A percentile compares a stretch with the other conserved stretches of the same genome.
Evolutionary conservation across 2,329 filamentous ascomycete genomes (phyloP).

Genomic region (Hymenotorrendiella dingleyae): DNA sequence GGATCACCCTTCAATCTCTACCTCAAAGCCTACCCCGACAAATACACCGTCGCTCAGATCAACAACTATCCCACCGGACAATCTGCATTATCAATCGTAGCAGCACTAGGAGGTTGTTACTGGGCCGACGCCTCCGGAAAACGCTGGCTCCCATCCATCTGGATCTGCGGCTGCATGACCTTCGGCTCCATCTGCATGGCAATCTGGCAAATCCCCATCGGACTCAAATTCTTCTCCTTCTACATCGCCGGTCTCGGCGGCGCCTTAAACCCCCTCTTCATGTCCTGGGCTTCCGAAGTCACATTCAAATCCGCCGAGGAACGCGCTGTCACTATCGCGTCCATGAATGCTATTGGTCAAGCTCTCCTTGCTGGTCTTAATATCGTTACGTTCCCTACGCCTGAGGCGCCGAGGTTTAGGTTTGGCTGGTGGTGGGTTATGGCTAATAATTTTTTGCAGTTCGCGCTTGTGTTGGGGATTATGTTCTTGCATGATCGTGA

Average conservation of each 20-base stretch:
- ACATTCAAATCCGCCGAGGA: slow-evolving; percentile 31
- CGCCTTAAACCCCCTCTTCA: slow-evolving; percentile 30
- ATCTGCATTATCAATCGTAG: slow-evolving; percentile 5
- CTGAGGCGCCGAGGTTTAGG: slow-evolving; percentile 4
- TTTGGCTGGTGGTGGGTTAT: slow-evolving; percentile 12
- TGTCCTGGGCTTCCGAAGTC: slow-evolving; percentile 31
- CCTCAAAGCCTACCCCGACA: slow-evolving; percentile 8
- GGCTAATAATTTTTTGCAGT: slow-evolving; percentile 5
- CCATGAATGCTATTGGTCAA: slow-evolving; percentile 33
- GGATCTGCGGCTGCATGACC: slow-evolving; percentile 11
- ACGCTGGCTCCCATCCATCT: slow-evolving; percentile 8
- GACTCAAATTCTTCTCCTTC: slow-evolving; percentile 30
- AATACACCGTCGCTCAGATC: slow-evolving; percentile 7
- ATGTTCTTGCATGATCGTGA: slow-evolving; percentile 8
- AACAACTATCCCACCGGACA: slow-evolving; percentile 10
- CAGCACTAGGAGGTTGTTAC: slow-evolving; percentile 9
- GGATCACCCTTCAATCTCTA: slow-evolving; percentile 9
- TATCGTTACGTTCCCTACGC: slow-evolving; percentile 9
- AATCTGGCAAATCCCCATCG: slow-evolving; percentile 28
- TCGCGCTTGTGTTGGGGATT: slow-evolving; percentile 4
- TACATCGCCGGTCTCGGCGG: slow-evolving; percentile 31
- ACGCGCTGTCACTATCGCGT: slow-evolving; percentile 30
- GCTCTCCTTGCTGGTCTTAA: slow-evolving; percentile 26
- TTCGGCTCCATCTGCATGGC: slow-evolving; percentile 29
- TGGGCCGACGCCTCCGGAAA: slow-evolving; percentile 12